These are phyloP conservation scores for Tricholomella constricta DNA, from an alignment of 768 basidiomycete species.

Conservation along the genomic window DNA sequence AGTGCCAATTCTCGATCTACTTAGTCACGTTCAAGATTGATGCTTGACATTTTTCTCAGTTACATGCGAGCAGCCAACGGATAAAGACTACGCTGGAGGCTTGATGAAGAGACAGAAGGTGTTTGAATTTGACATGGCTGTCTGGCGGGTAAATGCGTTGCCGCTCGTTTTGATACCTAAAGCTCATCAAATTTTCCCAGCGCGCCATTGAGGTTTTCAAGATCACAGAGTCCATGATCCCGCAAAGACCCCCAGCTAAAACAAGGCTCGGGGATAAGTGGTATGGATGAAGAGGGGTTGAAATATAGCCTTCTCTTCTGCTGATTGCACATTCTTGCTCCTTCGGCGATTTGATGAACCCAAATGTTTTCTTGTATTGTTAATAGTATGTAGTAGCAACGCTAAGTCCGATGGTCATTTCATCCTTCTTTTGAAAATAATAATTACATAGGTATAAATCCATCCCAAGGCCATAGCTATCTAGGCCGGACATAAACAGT, in stretches of 20 bases:
- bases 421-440: no score
- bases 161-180: no score
- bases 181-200: constrained; percentile 37
- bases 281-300: constrained; percentile 54
- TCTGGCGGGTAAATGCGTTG: constrained; percentile 70
- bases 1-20: constrained; percentile 30
- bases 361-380: no score
- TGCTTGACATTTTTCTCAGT: constrained; percentile 38
- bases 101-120: constrained; percentile 83
- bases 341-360: not conserved
- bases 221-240: constrained; percentile 75
- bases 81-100: constrained; percentile 63
- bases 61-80: constrained; percentile 61
- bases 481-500: no score
- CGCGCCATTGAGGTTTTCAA: constrained; percentile 86
- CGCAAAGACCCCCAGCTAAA: constrained; percentile 63
- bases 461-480: no score
- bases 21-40: no score
- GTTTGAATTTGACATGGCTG: constrained; percentile 87
- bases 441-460: no score
- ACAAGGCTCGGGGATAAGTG: constrained; percentile 65
- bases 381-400: no score
- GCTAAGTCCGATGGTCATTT: no score
- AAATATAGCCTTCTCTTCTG: not conserved
- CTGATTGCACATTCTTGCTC: not conserved